Evolutionary conservation across 352 stramenopile genomes (phyloP).

Genomic region (Phytopythium sindhum): DNA sequence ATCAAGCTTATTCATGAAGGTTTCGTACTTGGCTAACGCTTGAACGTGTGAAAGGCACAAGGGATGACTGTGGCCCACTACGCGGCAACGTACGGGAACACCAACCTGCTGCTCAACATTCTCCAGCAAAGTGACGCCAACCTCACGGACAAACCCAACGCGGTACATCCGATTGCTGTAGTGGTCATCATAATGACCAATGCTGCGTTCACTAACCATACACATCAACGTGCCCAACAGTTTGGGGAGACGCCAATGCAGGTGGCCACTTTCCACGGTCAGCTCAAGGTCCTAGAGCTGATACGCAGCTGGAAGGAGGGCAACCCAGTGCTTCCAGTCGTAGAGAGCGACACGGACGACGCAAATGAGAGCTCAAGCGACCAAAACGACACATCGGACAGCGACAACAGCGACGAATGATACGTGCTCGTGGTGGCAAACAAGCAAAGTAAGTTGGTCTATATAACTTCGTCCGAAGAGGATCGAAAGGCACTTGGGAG

Average conservation of each 20-base stretch:
- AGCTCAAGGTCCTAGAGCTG: constrained; percentile 32
- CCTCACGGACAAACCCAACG: constrained; percentile 56
- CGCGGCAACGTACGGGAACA: constrained; percentile 41
- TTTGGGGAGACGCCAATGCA: constrained; percentile 57
- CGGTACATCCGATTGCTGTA: constrained; percentile 22
- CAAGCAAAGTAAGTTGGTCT: constrained; percentile 25
- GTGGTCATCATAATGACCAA: no score
- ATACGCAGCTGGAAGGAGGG: constrained; percentile 40
- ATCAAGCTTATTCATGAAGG: not conserved
- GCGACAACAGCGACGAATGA: not conserved
- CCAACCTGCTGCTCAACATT: constrained; percentile 66
- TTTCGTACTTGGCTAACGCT: not conserved
- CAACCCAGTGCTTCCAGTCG: constrained; percentile 23
- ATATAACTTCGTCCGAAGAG: constrained; percentile 32
- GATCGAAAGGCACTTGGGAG: constrained; percentile 5
- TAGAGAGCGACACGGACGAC: constrained; percentile 15
- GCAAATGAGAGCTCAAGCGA: constrained; percentile 1
- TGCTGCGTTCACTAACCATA: not conserved
- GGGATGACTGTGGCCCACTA: constrained; percentile 75
- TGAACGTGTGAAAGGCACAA: constrained; percentile 35
- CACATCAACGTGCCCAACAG: constrained; percentile 13
- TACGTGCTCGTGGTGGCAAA: constrained; percentile 8
- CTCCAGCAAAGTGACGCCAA: constrained; percentile 55
- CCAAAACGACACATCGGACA: not conserved
- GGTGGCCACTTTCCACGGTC: constrained; percentile 36